These are phyloP conservation scores for Isatis tinctoria DNA, from an alignment of 345 rosid genomes.

Conservation along the genomic window DNA sequence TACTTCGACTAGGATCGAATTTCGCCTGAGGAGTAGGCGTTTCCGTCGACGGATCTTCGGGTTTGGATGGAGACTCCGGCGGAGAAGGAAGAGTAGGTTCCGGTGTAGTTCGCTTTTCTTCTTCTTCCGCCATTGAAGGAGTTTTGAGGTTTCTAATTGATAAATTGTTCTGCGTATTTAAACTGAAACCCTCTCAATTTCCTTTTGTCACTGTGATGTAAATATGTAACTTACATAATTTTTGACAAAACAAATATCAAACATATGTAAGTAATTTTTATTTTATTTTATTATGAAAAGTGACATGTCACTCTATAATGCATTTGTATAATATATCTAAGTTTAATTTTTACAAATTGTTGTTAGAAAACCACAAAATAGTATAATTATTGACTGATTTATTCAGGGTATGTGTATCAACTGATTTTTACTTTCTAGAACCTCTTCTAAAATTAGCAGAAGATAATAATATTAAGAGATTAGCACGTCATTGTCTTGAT, in stretches of 20 bases:
- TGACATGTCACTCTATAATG: not conserved
- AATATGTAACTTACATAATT: not conserved
- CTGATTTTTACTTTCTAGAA: constrained; percentile 11
- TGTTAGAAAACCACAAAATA: not conserved
- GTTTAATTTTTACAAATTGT: not conserved
- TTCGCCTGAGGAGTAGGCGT: constrained; percentile 29
- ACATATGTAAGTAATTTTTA: not conserved
- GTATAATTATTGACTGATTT: not conserved
- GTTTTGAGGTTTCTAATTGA: not conserved
- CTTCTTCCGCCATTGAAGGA: constrained; percentile 41
- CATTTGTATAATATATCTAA: not conserved
- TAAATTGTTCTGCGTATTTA: too few relatives aligned
- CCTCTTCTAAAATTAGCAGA: constrained; percentile 18
- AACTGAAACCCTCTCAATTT: not conserved
- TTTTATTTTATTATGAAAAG: not conserved
- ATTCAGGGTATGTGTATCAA: not conserved
- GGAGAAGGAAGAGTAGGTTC: constrained; percentile 25
- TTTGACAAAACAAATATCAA: not conserved
- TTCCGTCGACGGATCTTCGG: constrained; percentile 14
- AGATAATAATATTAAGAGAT: not conserved
- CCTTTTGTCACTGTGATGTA: not conserved
- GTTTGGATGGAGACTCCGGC: not conserved
- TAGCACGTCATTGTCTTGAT: not conserved
- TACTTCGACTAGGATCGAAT: constrained; percentile 91
- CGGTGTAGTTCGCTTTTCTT: constrained; percentile 30